A percentile compares a stretch with the other conserved stretches of the same genome.
These are phyloP conservation scores for Aureobasidium sp. DNA, from an alignment of 2,329 filamentous ascomycete species.

Conservation along the genomic window DNA sequence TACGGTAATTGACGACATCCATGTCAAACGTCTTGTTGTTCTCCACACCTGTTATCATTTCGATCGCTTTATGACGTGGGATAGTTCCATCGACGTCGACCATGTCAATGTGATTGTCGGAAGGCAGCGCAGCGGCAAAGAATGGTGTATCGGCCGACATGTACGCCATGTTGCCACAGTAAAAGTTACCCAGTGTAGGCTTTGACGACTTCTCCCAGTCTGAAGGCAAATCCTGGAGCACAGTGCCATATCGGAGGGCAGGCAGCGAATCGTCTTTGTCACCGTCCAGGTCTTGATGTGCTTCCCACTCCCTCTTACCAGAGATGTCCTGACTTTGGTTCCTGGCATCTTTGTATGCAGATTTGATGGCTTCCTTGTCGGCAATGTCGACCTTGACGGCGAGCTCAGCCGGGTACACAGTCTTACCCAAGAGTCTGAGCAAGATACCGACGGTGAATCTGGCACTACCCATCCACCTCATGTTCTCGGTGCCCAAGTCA, in stretches of 20 bases:
- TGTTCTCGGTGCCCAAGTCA: conserved; percentile 81
- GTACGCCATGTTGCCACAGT: conserved; percentile 88
- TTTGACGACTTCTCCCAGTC: conserved; percentile 69
- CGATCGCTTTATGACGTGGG: conserved; percentile 56
- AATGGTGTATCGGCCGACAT: conserved; percentile 85
- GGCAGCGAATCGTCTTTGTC: conserved; percentile 47
- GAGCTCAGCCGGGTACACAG: conserved; percentile 80
- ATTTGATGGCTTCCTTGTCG: conserved; percentile 65
- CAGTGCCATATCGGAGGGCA: conserved; percentile 67
- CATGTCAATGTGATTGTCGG: conserved; percentile 80
- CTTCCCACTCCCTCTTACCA: conserved; percentile 22
- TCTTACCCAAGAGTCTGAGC: conserved; percentile 66
- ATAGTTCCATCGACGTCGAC: conserved; percentile 74
- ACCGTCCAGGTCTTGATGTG: conserved; percentile 19
- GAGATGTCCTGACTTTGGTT: conserved; percentile 22
- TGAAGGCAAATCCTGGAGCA: conserved; percentile 66
- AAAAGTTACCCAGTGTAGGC: conserved; percentile 83
- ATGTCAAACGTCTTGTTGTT: conserved; percentile 72
- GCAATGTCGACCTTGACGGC: conserved; percentile 75
- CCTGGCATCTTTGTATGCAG: conserved; percentile 53
- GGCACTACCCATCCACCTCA: conserved; percentile 85
- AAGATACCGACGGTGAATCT: conserved; percentile 82
- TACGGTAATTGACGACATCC: conserved; percentile 69
- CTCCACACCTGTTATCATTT: conserved; percentile 65
- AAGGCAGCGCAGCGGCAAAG: conserved; percentile 74